Evolutionary conservation across 768 basidiomycete genomes (phyloP).

Genomic region (Chalciporus piperatus): DNA sequence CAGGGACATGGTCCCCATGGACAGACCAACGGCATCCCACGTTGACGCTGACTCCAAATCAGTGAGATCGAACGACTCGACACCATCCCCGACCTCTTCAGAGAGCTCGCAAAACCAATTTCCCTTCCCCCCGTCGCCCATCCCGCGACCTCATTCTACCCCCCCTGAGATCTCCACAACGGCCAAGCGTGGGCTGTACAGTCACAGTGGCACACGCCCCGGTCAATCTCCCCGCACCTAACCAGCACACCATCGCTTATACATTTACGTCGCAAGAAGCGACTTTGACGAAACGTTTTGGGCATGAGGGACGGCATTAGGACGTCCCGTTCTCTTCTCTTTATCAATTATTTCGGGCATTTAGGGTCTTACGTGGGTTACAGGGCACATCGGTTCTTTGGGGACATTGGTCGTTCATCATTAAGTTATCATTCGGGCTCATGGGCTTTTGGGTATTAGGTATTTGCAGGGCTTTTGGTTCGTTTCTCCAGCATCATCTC

Average conservation of each 20-base stretch:
- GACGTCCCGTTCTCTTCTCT: neutral
- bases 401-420: neutral
- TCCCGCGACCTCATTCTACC: constrained; percentile 24
- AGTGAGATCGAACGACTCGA: constrained; percentile 11
- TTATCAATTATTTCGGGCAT: constrained; percentile 11
- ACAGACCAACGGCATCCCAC: constrained; percentile 3
- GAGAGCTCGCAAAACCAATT: constrained; percentile 13
- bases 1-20: constrained; percentile 55
- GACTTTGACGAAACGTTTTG: constrained; percentile 21
- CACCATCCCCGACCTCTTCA: constrained; percentile 22
- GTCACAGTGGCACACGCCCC: constrained; percentile 9
- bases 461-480: constrained; percentile 3
- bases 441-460: constrained; percentile 4
- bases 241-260: constrained; percentile 7
- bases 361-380: constrained; percentile 17
- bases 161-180: constrained; percentile 16
- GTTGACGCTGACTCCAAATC: constrained; percentile 18
- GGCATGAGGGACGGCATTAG: constrained; percentile 18
- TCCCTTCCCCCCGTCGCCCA: constrained; percentile 16
- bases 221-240: constrained; percentile 15
- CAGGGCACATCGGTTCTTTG: constrained; percentile 7
- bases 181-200: constrained; percentile 4
- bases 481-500: neutral
- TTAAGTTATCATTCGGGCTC: too few relatives aligned
- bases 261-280: constrained; percentile 22